Conservation (phyloP, 2,329 filamentous ascomycete species). For the Cryphonectria radicalis region DNA sequence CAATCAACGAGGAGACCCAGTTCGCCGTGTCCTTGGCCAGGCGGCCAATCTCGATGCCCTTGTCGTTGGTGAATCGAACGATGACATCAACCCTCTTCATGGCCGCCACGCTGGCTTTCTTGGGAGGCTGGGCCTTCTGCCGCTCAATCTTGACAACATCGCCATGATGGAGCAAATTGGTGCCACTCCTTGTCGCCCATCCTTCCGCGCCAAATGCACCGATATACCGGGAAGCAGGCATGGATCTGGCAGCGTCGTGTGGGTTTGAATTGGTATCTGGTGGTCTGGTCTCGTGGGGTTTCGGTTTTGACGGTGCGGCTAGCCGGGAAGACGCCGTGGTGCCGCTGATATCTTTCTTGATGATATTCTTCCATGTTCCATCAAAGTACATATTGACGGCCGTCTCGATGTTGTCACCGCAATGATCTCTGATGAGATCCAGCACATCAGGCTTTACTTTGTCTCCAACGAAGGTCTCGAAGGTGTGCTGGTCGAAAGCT, state of each 20-base stretch:
- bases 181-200: constrained; percentile 88
- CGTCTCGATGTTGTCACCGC: constrained; percentile 61
- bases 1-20: constrained; percentile 91
- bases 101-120: constrained; percentile 41
- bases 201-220: constrained; percentile 90
- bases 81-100: constrained; percentile 80
- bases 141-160: constrained; percentile 87
- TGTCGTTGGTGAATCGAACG: constrained; percentile 83
- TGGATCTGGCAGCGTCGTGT: constrained; percentile 32
- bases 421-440: constrained; percentile 55
- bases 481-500: constrained; percentile 60
- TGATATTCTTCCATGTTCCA: constrained; percentile 64
- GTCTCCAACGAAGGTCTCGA: constrained; percentile 64
- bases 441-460: constrained; percentile 56
- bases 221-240: constrained; percentile 68
- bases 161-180: constrained; percentile 74
- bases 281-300: constrained; percentile 15
- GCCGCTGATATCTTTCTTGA: constrained; percentile 36
- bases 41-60: constrained; percentile 82
- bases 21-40: constrained; percentile 83
- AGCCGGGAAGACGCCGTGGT: constrained; percentile 11
- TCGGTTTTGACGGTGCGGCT: constrained; percentile 26
- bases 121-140: constrained; percentile 70
- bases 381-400: constrained; percentile 74
- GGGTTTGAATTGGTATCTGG: background rate